phyloP scores from a whole-genome alignment of 306 rosid genomes.

The Rosa chinensis region DNA sequence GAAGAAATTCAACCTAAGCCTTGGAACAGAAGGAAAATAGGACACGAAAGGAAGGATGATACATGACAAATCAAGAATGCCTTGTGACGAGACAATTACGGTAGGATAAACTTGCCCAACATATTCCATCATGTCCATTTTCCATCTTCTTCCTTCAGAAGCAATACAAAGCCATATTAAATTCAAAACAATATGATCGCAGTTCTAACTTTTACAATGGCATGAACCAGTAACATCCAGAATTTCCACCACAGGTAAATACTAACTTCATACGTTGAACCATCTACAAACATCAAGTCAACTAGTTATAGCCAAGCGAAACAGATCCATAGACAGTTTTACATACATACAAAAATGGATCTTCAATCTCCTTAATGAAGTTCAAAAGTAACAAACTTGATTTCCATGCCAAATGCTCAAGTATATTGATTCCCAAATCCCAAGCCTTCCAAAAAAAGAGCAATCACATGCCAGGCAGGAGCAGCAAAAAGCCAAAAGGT shows the following conservation, averaged over 20 bases:
- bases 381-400: not conserved
- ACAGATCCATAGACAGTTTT: not conserved
- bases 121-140: not conserved
- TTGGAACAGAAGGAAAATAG: not conserved
- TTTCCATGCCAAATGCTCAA: constrained; percentile 2
- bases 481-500: not conserved
- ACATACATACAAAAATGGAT: not conserved
- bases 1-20: not conserved
- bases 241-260: not conserved
- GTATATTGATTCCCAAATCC: not conserved
- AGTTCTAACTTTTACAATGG: not conserved
- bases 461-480: not conserved
- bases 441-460: not conserved
- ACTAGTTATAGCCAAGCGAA: not conserved
- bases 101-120: not conserved
- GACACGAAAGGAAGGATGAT: not conserved
- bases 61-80: not conserved
- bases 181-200: not conserved
- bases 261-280: not conserved
- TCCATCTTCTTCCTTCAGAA: not conserved
- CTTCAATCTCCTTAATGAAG: not conserved
- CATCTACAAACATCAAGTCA: not conserved
- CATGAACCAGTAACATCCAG: not conserved
- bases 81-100: not conserved
- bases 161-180: not conserved